phyloP scores from a whole-genome alignment of 2,329 filamentous ascomycete genomes.

The Trichoderma asperellum region DNA sequence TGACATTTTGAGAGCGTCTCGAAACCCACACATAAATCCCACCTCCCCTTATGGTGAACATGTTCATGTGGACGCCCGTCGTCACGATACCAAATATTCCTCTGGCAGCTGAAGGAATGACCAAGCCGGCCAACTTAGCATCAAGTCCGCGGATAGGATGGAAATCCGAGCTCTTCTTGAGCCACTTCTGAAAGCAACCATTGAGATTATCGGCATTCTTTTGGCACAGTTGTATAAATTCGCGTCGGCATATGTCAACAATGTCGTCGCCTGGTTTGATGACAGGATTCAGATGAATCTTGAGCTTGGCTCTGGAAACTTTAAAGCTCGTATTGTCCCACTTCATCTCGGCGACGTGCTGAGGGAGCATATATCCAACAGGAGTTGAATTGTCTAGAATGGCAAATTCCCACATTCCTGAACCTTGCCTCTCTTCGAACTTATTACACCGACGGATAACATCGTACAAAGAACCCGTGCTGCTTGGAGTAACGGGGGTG shows the following conservation, averaged over 20 bases:
- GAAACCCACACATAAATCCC: conserved; percentile 43
- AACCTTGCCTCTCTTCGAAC: conserved; percentile 31
- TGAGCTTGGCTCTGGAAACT: conserved; percentile 28
- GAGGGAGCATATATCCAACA: conserved; percentile 36
- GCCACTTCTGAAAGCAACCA: conserved; percentile 37
- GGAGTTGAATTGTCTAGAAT: conserved; percentile 33
- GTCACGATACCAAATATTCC: conserved; percentile 45
- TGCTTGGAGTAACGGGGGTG: neutral
- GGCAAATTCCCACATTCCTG: conserved; percentile 34
- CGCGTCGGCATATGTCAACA: conserved; percentile 30
- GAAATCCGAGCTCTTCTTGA: conserved; percentile 32
- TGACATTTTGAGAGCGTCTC: conserved; percentile 37
- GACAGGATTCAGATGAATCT: conserved; percentile 34
- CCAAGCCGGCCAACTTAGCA: conserved; percentile 32
- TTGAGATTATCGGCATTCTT: conserved; percentile 36
- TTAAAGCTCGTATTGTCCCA: conserved; percentile 34
- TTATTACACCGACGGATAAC: conserved; percentile 38
- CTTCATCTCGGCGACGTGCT: conserved; percentile 32
- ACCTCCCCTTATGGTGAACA: conserved; percentile 39
- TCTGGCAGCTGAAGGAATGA: conserved; percentile 41
- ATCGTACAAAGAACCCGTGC: conserved; percentile 31
- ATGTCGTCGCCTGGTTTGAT: conserved; percentile 28
- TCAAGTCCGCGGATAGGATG: conserved; percentile 39
- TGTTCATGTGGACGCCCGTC: conserved; percentile 45
- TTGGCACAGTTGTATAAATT: conserved; percentile 36